Conservation (phyloP, 2,329 filamentous ascomycete genomes). For the Cercospora brassicicola region DNA sequence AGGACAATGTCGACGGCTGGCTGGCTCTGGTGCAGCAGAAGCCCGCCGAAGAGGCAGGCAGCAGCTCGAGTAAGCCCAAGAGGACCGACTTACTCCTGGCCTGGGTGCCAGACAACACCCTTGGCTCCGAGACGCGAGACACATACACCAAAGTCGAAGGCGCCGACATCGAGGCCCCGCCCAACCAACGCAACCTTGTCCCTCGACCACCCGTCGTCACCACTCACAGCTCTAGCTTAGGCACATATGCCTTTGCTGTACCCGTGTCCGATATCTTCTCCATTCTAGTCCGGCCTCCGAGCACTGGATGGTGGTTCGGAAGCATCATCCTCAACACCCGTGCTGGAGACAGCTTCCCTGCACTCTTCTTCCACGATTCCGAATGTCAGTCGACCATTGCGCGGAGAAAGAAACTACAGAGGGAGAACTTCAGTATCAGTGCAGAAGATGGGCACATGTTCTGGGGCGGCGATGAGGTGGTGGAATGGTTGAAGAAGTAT, state of each 20-base stretch:
- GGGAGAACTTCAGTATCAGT: slow-evolving; percentile 72
- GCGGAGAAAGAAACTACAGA: slow-evolving; percentile 82
- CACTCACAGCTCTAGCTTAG: slow-evolving; percentile 67
- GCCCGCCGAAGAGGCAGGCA: slow-evolving; percentile 41
- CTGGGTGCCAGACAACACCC: slow-evolving; percentile 86
- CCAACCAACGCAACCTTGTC: slow-evolving; percentile 84
- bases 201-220: slow-evolving; percentile 86
- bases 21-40: slow-evolving; percentile 93
- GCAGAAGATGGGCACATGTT: slow-evolving; percentile 72
- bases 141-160: slow-evolving; percentile 96
- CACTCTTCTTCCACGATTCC: slow-evolving; percentile 94
- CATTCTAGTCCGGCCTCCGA: slow-evolving; percentile 84
- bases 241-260: slow-evolving; percentile 86
- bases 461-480: slow-evolving; percentile 94
- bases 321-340: slow-evolving; percentile 90
- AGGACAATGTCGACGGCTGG: slow-evolving; percentile 94
- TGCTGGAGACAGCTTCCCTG: slow-evolving; percentile 88
- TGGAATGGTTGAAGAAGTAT: slow-evolving; percentile 86
- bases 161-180: slow-evolving; percentile 74
- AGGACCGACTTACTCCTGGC: slow-evolving; percentile 78
- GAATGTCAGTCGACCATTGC: slow-evolving; percentile 95
- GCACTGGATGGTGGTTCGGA: slow-evolving; percentile 97
- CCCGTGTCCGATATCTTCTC: slow-evolving; percentile 90
- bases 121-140: slow-evolving; percentile 70
- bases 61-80: slow-evolving; percentile 43